These are phyloP conservation scores for Chondrostereum purpureum DNA, from an alignment of 1,284 basidiomycete genomes.

Conservation along the genomic window DNA sequence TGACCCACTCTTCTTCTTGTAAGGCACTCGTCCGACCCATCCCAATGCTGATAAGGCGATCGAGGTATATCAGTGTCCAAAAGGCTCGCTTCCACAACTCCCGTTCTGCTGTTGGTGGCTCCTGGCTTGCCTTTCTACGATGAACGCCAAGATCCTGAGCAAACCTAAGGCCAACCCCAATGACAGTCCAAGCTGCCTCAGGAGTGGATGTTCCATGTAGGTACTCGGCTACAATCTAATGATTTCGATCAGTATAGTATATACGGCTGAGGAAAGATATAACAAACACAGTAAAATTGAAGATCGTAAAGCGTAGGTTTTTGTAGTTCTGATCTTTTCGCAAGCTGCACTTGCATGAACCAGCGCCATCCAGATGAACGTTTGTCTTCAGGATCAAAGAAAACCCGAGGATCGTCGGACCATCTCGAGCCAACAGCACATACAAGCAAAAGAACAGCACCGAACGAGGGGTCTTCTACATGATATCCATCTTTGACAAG, in stretches of 20 bases:
- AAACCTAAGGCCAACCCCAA: slow-evolving; percentile 47
- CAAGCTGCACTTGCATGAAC: background rate
- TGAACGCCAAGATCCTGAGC: slow-evolving; percentile 47
- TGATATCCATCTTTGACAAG: slow-evolving; percentile 42
- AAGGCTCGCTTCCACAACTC: slow-evolving; percentile 61
- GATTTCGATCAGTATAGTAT: too few relatives aligned
- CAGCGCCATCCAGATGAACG: slow-evolving; percentile 1
- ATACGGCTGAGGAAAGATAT: too few relatives aligned
- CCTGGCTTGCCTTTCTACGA: slow-evolving; percentile 22
- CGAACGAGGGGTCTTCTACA: slow-evolving; percentile 46
- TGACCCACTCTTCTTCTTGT: background rate
- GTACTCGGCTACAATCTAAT: too few relatives aligned
- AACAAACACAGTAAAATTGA: slow-evolving; percentile 15
- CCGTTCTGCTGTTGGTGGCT: slow-evolving; percentile 28
- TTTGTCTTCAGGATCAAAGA: slow-evolving; percentile 23
- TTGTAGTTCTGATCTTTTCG: background rate
- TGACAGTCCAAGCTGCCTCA: slow-evolving; percentile 49
- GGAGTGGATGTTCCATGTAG: slow-evolving; percentile 42
- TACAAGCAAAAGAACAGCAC: slow-evolving; percentile 52
- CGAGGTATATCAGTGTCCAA: slow-evolving; percentile 30
- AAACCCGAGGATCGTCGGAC: slow-evolving; percentile 51
- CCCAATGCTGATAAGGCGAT: slow-evolving; percentile 14
- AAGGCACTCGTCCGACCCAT: slow-evolving; percentile 9
- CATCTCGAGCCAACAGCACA: slow-evolving; percentile 59
- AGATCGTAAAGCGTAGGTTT: background rate